Conservation (phyloP, 805 yeast genomes). For the Cyberlindnera meyerae region DNA sequence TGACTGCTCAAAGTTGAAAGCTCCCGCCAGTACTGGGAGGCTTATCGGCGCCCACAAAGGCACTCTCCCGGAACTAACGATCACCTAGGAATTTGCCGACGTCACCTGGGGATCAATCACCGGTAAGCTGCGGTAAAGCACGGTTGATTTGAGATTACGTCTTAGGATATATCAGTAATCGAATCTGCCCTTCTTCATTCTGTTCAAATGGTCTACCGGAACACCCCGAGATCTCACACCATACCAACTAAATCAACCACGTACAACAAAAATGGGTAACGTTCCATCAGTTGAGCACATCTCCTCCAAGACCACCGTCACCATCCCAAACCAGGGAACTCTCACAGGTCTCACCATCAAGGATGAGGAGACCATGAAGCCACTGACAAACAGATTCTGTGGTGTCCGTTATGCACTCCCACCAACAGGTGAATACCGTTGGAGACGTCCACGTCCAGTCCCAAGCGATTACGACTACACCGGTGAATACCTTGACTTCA, state of each 20-base stretch:
- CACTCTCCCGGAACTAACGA: background rate
- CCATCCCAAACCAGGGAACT: constrained; percentile 8
- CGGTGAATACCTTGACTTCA: constrained; percentile 32
- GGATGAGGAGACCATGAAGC: constrained; percentile 8
- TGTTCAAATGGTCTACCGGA: no score
- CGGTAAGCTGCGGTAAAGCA: no score
- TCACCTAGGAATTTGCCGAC: no score
- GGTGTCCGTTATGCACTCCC: constrained; percentile 29
- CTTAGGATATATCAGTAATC: no score
- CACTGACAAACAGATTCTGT: constrained; percentile 10
- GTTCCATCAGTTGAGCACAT: constrained; percentile 13
- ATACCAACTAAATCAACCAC: no score
- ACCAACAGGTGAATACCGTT: constrained; percentile 30
- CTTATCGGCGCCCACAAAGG: background rate
- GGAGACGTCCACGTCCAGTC: constrained; percentile 30
- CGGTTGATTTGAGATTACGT: no score
- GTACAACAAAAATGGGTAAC: constrained; percentile 5
- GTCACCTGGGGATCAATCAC: no score
- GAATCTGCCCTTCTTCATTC: no score
- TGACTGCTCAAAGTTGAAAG: no score
- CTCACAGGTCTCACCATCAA: constrained; percentile 14
- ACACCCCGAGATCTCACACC: no score
- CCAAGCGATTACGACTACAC: constrained; percentile 33
- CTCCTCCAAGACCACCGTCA: constrained; percentile 9
- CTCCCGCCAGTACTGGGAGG: no score